These are phyloP conservation scores for Haplosporangium sp. DNA, from an alignment of 371 early-diverging fungal genomes.

Conservation along the genomic window DNA sequence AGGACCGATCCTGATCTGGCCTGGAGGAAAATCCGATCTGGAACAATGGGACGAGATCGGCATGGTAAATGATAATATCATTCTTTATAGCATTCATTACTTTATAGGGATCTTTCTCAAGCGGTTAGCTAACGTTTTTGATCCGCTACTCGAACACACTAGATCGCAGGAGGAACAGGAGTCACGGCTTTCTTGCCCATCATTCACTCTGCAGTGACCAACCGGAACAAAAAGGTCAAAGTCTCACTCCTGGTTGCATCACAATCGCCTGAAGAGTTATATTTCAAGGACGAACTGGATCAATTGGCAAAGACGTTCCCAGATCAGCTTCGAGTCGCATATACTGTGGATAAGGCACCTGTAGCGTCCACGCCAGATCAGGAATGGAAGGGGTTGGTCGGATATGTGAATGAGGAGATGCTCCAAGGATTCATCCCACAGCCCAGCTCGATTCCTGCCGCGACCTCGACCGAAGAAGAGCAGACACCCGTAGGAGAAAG, in stretches of 20 bases:
- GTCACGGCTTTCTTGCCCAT: conserved; percentile 50
- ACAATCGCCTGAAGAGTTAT: conserved; percentile 40
- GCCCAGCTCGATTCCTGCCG: conserved; percentile 11
- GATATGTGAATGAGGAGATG: conserved; percentile 36
- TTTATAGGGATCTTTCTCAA: not conserved
- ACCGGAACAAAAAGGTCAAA: conserved; percentile 35
- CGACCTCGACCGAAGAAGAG: not conserved
- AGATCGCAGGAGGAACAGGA: conserved; percentile 55
- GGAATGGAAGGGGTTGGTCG: conserved; percentile 38
- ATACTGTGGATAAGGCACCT: conserved; percentile 31
- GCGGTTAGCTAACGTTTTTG: not conserved
- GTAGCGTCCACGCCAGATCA: not conserved
- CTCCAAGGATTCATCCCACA: conserved; percentile 28
- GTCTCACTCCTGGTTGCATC: conserved; percentile 49
- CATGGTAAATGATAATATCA: conserved; percentile 32
- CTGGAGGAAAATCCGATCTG: conserved; percentile 31
- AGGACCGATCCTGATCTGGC: conserved; percentile 51
- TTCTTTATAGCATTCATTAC: not conserved
- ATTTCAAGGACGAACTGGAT: conserved; percentile 53
- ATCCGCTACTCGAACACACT: not conserved
- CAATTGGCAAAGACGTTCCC: conserved; percentile 32
- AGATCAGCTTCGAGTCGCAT: conserved; percentile 30
- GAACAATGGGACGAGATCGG: conserved; percentile 53
- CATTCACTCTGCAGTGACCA: conserved; percentile 41
- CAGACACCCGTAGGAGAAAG: not conserved